These are phyloP conservation scores for Neurospora sp. DNA, from an alignment of 495 filamentous ascomycete species.

Conservation along the genomic window DNA sequence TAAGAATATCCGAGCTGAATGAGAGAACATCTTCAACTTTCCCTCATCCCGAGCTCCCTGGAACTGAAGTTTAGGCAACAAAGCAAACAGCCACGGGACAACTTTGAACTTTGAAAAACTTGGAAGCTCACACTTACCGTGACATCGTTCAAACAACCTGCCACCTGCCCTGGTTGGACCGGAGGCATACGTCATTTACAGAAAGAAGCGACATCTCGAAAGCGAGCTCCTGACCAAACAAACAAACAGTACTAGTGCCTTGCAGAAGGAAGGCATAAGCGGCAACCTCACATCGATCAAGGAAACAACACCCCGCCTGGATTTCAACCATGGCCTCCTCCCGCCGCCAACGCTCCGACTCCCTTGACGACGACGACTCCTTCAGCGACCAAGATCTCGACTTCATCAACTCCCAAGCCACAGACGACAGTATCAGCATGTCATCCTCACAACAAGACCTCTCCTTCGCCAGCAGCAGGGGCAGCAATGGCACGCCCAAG, in stretches of 20 bases:
- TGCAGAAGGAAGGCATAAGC: neutral
- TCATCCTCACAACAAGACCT: neutral
- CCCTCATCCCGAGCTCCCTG: neutral
- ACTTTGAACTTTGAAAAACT: neutral
- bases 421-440: neutral
- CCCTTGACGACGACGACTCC: conserved; percentile 4
- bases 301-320: neutral
- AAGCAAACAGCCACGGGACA: neutral
- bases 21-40: too few relatives aligned
- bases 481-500: conserved; percentile 10
- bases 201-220: neutral
- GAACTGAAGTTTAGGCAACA: neutral
- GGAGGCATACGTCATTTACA: neutral
- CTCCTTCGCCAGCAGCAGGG: neutral
- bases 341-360: neutral
- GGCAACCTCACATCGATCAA: neutral
- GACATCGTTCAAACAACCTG: neutral
- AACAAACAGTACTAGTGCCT: neutral
- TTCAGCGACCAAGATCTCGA: conserved; percentile 29
- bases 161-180: neutral
- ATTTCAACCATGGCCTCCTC: neutral
- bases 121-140: neutral
- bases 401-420: conserved; percentile 19
- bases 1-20: neutral
- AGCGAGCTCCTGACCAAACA: neutral